phyloP scores from a whole-genome alignment of 140 eudicot species.

The Flaveria floridana region DNA sequence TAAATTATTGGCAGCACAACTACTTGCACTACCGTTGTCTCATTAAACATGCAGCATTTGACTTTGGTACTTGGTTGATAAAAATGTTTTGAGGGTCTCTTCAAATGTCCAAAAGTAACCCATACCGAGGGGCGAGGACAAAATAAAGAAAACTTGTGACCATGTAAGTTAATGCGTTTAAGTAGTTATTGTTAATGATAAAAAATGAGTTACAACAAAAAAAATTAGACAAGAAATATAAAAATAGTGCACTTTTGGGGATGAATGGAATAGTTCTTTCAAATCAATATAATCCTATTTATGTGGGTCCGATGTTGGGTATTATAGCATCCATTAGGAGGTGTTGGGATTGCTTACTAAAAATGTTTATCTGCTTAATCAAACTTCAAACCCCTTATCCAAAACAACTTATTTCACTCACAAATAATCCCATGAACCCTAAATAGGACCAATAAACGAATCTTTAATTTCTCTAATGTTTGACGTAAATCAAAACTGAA shows the following conservation, averaged over 20 bases:
- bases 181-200: too few species aligned
- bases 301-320: background rate
- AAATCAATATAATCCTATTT: background rate
- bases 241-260: background rate
- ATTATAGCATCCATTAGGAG: too few species aligned
- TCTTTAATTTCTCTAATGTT: background rate
- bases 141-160: background rate
- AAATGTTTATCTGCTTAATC: background rate
- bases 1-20: slow-evolving; percentile 2
- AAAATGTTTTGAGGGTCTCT: background rate
- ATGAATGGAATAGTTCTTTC: background rate
- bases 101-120: slow-evolving; percentile 13
- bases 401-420: background rate
- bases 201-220: too few species aligned
- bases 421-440: background rate
- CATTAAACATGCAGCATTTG: slow-evolving; percentile 6
- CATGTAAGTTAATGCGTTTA: too few species aligned
- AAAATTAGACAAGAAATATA: too few species aligned
- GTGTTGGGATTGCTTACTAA: background rate
- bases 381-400: background rate
- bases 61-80: background rate
- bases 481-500: background rate
- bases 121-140: background rate
- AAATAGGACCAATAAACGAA: background rate
- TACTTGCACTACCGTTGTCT: background rate